phyloP scores from a whole-genome alignment of 768 basidiomycete species.

The Ramaria sp. region DNA sequence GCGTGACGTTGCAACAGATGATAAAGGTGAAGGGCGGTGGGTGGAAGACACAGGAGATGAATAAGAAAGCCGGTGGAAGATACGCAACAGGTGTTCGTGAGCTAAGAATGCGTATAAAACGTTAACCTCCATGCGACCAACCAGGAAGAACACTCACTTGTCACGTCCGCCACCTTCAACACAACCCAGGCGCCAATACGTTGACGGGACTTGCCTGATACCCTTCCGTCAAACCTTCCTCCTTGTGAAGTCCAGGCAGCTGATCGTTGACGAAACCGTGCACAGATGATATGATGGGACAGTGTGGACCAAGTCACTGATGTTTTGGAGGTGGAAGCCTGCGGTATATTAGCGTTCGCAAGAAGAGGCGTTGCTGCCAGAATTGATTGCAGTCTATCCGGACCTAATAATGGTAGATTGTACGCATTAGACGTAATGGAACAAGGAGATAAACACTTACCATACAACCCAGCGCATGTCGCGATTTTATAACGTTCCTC shows the following conservation, averaged over 20 bases:
- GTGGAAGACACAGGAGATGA: not conserved
- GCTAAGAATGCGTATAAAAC: not conserved
- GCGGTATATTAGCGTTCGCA: not conserved
- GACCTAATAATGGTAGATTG: not conserved
- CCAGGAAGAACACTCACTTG: not conserved
- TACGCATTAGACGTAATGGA: too few species aligned
- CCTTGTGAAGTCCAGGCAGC: too few species aligned
- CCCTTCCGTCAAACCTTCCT: not conserved
- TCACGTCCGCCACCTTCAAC: not conserved
- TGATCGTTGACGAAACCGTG: not conserved
- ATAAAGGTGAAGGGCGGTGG: not conserved
- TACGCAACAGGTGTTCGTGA: conserved; percentile 7
- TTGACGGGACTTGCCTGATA: not conserved
- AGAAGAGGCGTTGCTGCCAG: not conserved
- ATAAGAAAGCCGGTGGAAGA: conserved; percentile 4
- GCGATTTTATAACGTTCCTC: not conserved
- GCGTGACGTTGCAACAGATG: not conserved
- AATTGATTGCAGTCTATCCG: not conserved
- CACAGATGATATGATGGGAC: not conserved
- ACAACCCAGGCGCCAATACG: not conserved
- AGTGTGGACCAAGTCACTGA: not conserved
- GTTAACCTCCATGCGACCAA: not conserved
- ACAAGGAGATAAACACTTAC: not conserved
- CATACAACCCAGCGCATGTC: conserved; percentile 1
- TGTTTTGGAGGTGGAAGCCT: not conserved